Base-by-base conservation (phyloP, 345 rosid species). In the Eucalyptus erythrocorys region DNA sequence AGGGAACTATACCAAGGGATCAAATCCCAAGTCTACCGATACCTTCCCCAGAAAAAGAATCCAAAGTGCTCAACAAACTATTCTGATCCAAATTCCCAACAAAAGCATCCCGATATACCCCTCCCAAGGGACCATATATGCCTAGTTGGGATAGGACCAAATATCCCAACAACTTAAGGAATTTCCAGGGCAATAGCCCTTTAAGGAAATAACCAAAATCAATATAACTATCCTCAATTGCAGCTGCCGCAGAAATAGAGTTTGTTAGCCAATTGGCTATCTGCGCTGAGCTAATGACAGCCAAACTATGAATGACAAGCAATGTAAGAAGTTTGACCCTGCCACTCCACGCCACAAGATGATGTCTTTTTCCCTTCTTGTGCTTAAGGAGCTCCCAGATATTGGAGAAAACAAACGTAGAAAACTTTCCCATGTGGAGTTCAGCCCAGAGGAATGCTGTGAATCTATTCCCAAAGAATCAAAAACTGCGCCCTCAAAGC, bases 221-320 rank as follows among this genome's bases (percentile, higher is more conserved):
- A 92, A 97, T 96, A 48, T 99, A 97, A 92, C 98, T 97, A 88
- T 97, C 99, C 93, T 97, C 99, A 90, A 97, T 97, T 87, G 99
- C 98, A 92, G 99, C 99, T 97, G 96, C 87, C 79, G 51, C 90
- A 87, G 87, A 87, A 40, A n/a, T n/a, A 71, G 94, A 91, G 90
- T 16, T 45, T 47, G 10, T 48, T 49, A 30, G 10, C 32, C 40
- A 59, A 66, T 49, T 48, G 22, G 30, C 50, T 27, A 49, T 85
- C n/a, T n/a, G n/a, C n/a, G n/a, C 27, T 40, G 32, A 48, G 40
- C 42, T 49, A 14, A 85, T 19, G 51, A 81, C 19, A 13, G 45
- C 80, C 43, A 80, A 21, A 49, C 53, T n/a, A 68, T 14, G n/a
- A 27, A 64, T 45, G 26, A 45, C 42, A 47, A 59, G 61, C 24